These are phyloP conservation scores for Yarrowia deformans DNA, from an alignment of 805 yeast species.

Conservation along the genomic window DNA sequence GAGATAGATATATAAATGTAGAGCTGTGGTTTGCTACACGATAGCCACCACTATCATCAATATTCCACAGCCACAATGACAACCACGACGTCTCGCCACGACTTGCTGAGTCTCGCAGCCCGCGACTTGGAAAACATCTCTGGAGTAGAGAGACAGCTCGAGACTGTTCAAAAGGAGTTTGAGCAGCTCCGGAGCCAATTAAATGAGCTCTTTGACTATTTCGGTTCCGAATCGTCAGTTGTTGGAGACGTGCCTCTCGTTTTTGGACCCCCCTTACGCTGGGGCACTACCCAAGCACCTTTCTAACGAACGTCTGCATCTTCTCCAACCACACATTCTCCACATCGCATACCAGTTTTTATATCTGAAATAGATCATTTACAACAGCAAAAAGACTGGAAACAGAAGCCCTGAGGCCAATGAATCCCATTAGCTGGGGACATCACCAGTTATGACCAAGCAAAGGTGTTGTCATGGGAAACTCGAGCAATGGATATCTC, in stretches of 20 bases:
- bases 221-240: neutral
- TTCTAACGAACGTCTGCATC: neutral
- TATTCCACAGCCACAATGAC: neutral
- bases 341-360: neutral
- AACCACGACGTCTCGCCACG: neutral
- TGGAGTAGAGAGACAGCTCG: neutral
- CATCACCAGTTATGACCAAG: too few relatives aligned
- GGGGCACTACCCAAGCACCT: neutral
- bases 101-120: neutral
- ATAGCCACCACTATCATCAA: neutral
- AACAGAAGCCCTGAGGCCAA: neutral
- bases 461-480: too few relatives aligned
- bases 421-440: neutral
- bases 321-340: neutral
- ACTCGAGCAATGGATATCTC: too few relatives aligned
- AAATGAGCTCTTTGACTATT: neutral
- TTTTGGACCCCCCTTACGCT: neutral
- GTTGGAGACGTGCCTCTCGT: neutral
- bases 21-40: neutral
- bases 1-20: neutral
- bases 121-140: slow-evolving; percentile 10
- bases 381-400: neutral
- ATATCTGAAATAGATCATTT: neutral
- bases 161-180: neutral
- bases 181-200: neutral